Percentiles rank a stretch among this genome's conserved stretches.
Conservation (phyloP, 75 land plant species). For the Isoetes taiwanensis region DNA sequence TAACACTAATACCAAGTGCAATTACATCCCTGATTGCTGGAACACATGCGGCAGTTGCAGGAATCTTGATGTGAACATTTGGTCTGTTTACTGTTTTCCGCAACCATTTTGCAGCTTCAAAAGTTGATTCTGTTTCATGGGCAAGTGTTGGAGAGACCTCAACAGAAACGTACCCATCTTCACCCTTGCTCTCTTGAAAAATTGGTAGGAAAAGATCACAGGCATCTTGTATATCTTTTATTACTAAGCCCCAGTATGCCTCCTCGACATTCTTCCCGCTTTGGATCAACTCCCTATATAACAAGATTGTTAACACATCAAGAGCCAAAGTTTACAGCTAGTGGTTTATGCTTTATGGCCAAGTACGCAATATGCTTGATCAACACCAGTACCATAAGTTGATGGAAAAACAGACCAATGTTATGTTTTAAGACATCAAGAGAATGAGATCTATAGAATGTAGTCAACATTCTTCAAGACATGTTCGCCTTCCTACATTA, state of each 20-base stretch:
- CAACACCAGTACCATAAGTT: too few relatives aligned
- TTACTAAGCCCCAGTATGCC: slow-evolving; percentile 89
- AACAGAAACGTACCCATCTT: slow-evolving; percentile 91
- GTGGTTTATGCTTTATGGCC: too few relatives aligned
- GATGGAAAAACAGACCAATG: too few relatives aligned
- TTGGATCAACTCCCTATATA: slow-evolving; percentile 62
- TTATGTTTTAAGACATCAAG: too few relatives aligned
- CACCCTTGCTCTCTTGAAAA: slow-evolving; percentile 68
- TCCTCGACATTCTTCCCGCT: slow-evolving; percentile 65
- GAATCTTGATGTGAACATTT: slow-evolving; percentile 91
- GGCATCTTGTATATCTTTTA: slow-evolving; percentile 95
- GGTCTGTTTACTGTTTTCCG: slow-evolving; percentile 56
- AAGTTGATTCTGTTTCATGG: slow-evolving; percentile 56
- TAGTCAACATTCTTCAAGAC: too few relatives aligned
- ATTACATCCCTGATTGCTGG: slow-evolving; percentile 66
- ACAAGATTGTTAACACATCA: not conserved
- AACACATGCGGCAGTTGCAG: slow-evolving; percentile 81
- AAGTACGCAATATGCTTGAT: too few relatives aligned
- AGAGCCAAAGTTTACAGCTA: too few relatives aligned
- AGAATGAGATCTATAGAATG: too few relatives aligned
- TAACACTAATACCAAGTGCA: slow-evolving; percentile 73
- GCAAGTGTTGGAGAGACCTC: slow-evolving; percentile 96
- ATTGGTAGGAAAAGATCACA: slow-evolving; percentile 76
- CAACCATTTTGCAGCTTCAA: slow-evolving; percentile 92
- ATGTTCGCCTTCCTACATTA: too few relatives aligned